Conservation (phyloP, 331 rosid species). For the Spiraea crenata region DNA sequence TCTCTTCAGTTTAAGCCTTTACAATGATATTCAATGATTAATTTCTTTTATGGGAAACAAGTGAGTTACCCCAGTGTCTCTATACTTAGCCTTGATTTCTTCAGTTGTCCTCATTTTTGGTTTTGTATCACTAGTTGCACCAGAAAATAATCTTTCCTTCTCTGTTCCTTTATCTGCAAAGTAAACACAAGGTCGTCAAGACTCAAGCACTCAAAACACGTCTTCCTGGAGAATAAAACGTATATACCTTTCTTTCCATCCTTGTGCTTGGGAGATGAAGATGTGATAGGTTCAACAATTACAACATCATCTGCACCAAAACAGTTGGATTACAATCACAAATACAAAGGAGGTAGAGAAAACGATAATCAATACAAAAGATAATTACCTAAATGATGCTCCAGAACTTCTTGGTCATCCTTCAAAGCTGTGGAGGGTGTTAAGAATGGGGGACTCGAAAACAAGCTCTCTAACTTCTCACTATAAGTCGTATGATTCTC, state of each 20-base stretch:
- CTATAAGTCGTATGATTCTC: constrained; percentile 22
- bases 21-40: not conserved
- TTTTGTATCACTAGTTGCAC: constrained; percentile 37
- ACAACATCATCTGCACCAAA: constrained; percentile 62
- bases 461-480: constrained; percentile 55
- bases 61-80: constrained; percentile 56
- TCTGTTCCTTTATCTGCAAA: constrained; percentile 60
- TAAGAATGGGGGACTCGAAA: constrained; percentile 79
- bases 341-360: constrained; percentile 14
- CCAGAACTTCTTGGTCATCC: constrained; percentile 34
- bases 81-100: constrained; percentile 88
- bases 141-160: constrained; percentile 56
- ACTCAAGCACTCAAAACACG: not conserved
- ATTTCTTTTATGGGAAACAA: too few relatives aligned
- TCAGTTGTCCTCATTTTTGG: constrained; percentile 74
- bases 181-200: constrained; percentile 23
- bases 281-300: constrained; percentile 51
- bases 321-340: constrained; percentile 24
- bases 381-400: constrained; percentile 61
- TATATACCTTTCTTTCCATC: constrained; percentile 54
- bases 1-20: not conserved
- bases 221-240: constrained; percentile 23
- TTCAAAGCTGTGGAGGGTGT: constrained; percentile 44
- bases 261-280: constrained; percentile 35
- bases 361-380: constrained; percentile 18